phyloP scores from a whole-genome alignment of 2,329 filamentous ascomycete species.

The Botrytis squamosa region DNA sequence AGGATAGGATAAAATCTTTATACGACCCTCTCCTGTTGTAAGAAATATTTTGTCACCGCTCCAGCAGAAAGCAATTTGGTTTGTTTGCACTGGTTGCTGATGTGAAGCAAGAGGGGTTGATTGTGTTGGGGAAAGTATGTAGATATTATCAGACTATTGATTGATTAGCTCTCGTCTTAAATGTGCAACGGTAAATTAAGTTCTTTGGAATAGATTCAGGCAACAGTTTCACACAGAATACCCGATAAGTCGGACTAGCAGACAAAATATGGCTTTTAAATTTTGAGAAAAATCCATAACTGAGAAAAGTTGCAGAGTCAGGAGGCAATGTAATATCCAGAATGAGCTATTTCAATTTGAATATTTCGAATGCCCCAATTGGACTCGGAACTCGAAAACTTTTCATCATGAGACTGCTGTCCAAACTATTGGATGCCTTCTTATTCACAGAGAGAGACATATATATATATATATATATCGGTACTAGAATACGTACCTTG shows the following conservation, averaged over 20 bases:
- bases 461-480: not conserved
- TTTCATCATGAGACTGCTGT: not conserved
- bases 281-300: not conserved
- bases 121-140: conserved; percentile 60
- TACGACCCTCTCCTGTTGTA: conserved; percentile 68
- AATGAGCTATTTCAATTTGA: not conserved
- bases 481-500: conserved; percentile 55
- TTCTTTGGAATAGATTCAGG: not conserved
- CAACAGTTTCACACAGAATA: not conserved
- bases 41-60: conserved; percentile 68
- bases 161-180: conserved; percentile 9
- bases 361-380: not conserved
- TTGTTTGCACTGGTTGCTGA: conserved; percentile 63
- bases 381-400: not conserved
- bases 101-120: conserved; percentile 56
- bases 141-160: conserved; percentile 58
- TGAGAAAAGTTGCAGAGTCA: not conserved
- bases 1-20: conserved; percentile 69
- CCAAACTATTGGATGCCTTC: not conserved
- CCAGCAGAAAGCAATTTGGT: conserved; percentile 74
- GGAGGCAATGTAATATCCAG: not conserved
- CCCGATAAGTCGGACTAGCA: not conserved
- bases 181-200: not conserved
- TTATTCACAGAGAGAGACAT: not conserved
- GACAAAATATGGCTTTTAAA: not conserved